Conservation (phyloP, 805 yeast species). For the Danielia oregonensis region DNA sequence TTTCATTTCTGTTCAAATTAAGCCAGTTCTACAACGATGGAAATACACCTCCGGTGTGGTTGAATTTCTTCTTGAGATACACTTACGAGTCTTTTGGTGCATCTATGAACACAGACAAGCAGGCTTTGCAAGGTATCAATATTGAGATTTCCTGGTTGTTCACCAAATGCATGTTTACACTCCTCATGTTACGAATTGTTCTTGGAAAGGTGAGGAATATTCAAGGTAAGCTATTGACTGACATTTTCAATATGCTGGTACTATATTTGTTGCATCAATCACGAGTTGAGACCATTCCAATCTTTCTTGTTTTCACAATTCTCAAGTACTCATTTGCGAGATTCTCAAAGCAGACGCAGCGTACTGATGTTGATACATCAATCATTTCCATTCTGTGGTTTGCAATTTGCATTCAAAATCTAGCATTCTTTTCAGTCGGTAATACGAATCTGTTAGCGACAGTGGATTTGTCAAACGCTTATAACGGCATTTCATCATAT, state of each 20-base stretch:
- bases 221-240: conserved; percentile 29
- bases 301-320: conserved; percentile 39
- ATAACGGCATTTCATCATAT: conserved; percentile 79
- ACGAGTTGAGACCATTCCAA: conserved; percentile 51
- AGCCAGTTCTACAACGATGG: conserved; percentile 53
- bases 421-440: conserved; percentile 82
- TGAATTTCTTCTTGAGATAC: conserved; percentile 22
- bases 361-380: conserved; percentile 14
- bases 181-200: conserved; percentile 29
- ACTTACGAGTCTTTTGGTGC: conserved; percentile 25
- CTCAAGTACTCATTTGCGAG: conserved; percentile 21
- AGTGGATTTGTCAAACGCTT: conserved; percentile 85
- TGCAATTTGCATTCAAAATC: conserved; percentile 59
- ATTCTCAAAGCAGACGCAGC: conserved; percentile 3
- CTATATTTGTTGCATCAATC: conserved; percentile 54
- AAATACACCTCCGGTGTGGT: conserved; percentile 45
- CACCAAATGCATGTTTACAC: conserved; percentile 21
- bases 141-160: conserved; percentile 25
- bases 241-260: conserved; percentile 32
- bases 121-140: conserved; percentile 20
- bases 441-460: conserved; percentile 91
- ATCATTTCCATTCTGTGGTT: conserved; percentile 28
- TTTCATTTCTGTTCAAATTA: conserved; percentile 53
- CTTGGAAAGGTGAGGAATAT: conserved; percentile 21
- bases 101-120: conserved; percentile 18